Evolutionary conservation across 1,284 basidiomycete genomes (phyloP).

Genomic region (Meira nashicola): DNA sequence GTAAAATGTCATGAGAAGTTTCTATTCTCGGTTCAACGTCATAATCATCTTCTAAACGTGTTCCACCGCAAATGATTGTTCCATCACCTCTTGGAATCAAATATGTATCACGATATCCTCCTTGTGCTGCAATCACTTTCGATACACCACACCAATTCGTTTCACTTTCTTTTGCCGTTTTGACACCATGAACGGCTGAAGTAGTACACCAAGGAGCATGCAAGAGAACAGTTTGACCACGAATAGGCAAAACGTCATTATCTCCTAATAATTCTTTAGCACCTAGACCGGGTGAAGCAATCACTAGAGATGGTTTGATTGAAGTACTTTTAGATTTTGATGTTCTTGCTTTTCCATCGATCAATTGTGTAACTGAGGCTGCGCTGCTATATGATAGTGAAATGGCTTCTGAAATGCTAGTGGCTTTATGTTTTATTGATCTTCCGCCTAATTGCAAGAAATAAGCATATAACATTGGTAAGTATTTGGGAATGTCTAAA

Average conservation of each 20-base stretch:
- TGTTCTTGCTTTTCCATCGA: not conserved
- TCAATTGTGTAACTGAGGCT: not conserved
- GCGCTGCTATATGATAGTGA: not conserved
- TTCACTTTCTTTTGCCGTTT: not conserved
- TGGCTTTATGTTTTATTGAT: conserved; percentile 15
- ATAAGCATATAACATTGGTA: conserved; percentile 22
- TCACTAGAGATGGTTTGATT: conserved; percentile 15
- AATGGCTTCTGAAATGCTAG: conserved; percentile 12
- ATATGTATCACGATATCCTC: conserved; percentile 29
- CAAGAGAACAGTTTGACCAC: conserved; percentile 41
- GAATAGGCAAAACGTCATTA: conserved; percentile 23
- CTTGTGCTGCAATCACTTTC: conserved; percentile 16
- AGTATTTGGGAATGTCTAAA: conserved; percentile 41
- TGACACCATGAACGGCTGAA: too few species aligned
- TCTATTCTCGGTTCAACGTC: conserved; percentile 18
- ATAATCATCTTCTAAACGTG: conserved; percentile 30
- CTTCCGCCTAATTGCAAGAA: conserved; percentile 32
- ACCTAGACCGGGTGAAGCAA: conserved; percentile 34
- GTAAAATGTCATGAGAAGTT: conserved; percentile 32
- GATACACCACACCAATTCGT: conserved; percentile 19
- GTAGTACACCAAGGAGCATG: conserved; percentile 29
- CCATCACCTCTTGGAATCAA: conserved; percentile 41
- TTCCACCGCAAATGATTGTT: conserved; percentile 38
- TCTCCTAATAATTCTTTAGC: conserved; percentile 27
- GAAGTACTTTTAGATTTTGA: not conserved